Conservation (phyloP, 257 asterid genomes). For the Penstemon newberryi region DNA sequence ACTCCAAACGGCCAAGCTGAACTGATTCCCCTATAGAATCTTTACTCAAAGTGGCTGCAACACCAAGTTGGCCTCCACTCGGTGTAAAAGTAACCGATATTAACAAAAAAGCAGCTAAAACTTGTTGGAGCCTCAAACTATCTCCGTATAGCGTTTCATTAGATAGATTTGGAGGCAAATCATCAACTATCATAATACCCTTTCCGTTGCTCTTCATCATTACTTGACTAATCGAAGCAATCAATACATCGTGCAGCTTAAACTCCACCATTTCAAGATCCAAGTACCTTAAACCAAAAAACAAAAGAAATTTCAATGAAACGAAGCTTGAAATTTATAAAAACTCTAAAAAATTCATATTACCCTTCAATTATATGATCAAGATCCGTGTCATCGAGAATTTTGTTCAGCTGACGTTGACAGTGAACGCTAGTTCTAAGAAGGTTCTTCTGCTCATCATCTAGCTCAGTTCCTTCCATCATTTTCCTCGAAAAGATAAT, state of each 20-base stretch:
- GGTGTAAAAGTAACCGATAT: slow-evolving; percentile 61
- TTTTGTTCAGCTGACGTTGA: slow-evolving; percentile 77
- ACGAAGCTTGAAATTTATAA: neutral
- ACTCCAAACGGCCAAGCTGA: slow-evolving; percentile 82
- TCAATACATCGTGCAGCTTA: slow-evolving; percentile 72
- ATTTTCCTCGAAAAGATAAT: slow-evolving; percentile 74
- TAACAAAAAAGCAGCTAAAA: slow-evolving; percentile 70
- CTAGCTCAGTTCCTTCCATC: slow-evolving; percentile 77
- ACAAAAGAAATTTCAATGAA: neutral
- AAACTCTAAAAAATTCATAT: neutral
- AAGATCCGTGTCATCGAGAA: slow-evolving; percentile 92
- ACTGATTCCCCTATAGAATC: slow-evolving; percentile 73
- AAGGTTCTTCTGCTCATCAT: slow-evolving; percentile 69
- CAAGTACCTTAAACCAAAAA: slow-evolving; percentile 54
- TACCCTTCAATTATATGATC: slow-evolving; percentile 92
- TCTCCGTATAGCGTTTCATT: slow-evolving; percentile 78
- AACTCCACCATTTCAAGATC: slow-evolving; percentile 93
- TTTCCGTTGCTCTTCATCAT: slow-evolving; percentile 80
- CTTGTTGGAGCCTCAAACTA: slow-evolving; percentile 86
- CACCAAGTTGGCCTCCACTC: slow-evolving; percentile 64
- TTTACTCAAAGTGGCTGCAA: slow-evolving; percentile 56
- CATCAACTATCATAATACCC: slow-evolving; percentile 61
- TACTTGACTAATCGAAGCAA: slow-evolving; percentile 84
- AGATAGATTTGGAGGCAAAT: slow-evolving; percentile 47
- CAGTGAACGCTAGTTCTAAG: slow-evolving; percentile 67